Base-by-base conservation (phyloP, 2,329 filamentous ascomycete species). In the Aspergillus calidoustus region DNA sequence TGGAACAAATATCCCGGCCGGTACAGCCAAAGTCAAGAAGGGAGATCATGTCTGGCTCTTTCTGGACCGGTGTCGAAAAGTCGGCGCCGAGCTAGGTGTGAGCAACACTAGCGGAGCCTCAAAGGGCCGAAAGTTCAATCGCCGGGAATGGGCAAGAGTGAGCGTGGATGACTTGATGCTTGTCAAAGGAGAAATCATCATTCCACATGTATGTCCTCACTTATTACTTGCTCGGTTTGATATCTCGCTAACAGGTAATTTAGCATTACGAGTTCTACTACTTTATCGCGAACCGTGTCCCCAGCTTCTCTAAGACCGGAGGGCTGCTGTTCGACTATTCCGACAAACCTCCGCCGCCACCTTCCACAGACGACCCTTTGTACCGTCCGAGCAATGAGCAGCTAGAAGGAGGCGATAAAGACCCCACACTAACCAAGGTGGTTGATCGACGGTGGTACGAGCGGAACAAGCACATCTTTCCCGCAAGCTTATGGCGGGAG, bases 221-320 rank as follows among this genome's bases (percentile, higher is more conserved):
- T 15, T 31, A 34, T 30, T 51, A 22, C 56, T 34, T 5, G 6
- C 3, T 52, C 49, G 48, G 22, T 60, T 52, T 51, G 48, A 22
- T 60, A 5, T 23, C 34, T 34, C 23, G 59, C 43, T 56, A 28
- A 61, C 64, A 62, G 53, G 34, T 59, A 46, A 41, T 43, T 4
- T 73, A 98, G 92, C 95, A 99, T 77, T 97, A 96, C 74, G 94
- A 98, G 67, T 93, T 99, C 75, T 95, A 98, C 76, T 95, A 94
- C 79, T 98, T 99, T 79, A 88, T 97, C 74, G 90, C 96, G 76
- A 97, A 98, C 65, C 71, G 75, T 56, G 69, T 81, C 4, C 71
- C 76, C 76, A 92, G 90, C 71, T 91, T 87, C 28, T 77, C 87
- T 2, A 91, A 91, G 2, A 89, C 91, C n/a, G 87, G 87, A 43